Percentiles rank a stretch among this genome's conserved stretches.
Evolutionary conservation across 1,139 yeast species (phyloP).

Genomic region (Yamadazyma trypodendri): DNA sequence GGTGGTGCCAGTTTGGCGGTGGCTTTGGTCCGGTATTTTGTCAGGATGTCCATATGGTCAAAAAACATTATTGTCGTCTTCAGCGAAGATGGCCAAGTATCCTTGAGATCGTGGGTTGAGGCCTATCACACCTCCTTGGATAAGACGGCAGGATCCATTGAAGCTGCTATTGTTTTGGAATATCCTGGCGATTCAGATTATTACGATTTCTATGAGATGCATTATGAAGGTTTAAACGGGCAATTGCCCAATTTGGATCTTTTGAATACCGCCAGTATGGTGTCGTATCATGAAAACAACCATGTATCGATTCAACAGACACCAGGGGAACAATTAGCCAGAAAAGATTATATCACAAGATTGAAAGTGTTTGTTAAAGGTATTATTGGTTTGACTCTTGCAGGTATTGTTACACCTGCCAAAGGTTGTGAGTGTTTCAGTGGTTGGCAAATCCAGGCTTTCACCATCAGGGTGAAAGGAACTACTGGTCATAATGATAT

Average conservation of each 20-base stretch:
- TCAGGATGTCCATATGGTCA: slow-evolving; percentile 91
- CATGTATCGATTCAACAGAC: slow-evolving; percentile 66
- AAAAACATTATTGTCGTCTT: slow-evolving; percentile 87
- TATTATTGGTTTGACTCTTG: slow-evolving; percentile 61
- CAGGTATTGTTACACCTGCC: slow-evolving; percentile 59
- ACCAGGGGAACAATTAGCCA: slow-evolving; percentile 42
- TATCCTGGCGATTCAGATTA: slow-evolving; percentile 67
- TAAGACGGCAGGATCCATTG: slow-evolving; percentile 92
- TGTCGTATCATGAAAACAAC: slow-evolving; percentile 74
- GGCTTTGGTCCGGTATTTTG: slow-evolving; percentile 76
- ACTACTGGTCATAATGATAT: slow-evolving; percentile 65
- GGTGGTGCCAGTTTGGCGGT: slow-evolving; percentile 79
- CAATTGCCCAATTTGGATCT: slow-evolving; percentile 93
- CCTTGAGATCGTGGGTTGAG: slow-evolving; percentile 86
- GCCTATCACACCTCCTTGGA: slow-evolving; percentile 88
- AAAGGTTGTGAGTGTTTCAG: slow-evolving; percentile 89
- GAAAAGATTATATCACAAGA: slow-evolving; percentile 52
- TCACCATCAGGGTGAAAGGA: slow-evolving; percentile 72
- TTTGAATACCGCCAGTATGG: slow-evolving; percentile 72
- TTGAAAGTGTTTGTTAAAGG: slow-evolving; percentile 63
- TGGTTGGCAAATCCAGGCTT: slow-evolving; percentile 94
- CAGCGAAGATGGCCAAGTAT: slow-evolving; percentile 67
- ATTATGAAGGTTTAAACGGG: slow-evolving; percentile 89
- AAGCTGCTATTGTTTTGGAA: slow-evolving; percentile 86
- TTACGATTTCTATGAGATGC: slow-evolving; percentile 71